A percentile compares a stretch with the other conserved stretches of the same genome.
phyloP scores from a whole-genome alignment of 2,329 filamentous ascomycete genomes.

The Claviceps cyperi region DNA sequence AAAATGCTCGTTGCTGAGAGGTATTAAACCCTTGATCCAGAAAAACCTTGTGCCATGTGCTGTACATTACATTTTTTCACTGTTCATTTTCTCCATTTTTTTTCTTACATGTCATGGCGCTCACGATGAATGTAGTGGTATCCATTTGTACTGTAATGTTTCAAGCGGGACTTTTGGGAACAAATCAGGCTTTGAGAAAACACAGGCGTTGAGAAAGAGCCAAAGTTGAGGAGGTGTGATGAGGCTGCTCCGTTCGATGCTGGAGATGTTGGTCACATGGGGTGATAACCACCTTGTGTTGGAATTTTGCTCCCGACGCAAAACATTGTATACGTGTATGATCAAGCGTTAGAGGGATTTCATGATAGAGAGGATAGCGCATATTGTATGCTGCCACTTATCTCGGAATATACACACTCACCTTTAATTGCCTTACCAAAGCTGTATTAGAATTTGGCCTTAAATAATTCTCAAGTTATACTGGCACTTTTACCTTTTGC shows the following conservation, averaged over 20 bases:
- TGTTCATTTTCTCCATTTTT: neutral
- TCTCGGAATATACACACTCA: neutral
- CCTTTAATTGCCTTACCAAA: too few relatives aligned
- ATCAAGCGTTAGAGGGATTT: constrained; percentile 8
- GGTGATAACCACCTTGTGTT: constrained; percentile 20
- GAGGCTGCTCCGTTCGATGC: constrained; percentile 5
- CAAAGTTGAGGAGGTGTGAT: neutral
- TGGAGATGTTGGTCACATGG: constrained; percentile 10
- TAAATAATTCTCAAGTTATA: too few relatives aligned
- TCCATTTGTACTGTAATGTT: constrained; percentile 7
- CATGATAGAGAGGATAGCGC: constrained; percentile 10
- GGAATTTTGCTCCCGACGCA: constrained; percentile 8
- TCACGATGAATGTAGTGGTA: constrained; percentile 6
- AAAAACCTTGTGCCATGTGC: neutral
- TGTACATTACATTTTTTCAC: constrained; percentile 2
- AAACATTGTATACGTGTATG: constrained; percentile 16
- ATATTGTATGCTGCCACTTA: constrained; percentile 4
- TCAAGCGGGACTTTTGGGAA: constrained; percentile 3
- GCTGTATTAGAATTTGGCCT: too few relatives aligned
- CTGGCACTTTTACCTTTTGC: too few relatives aligned
- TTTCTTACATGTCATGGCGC: neutral
- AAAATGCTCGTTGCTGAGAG: too few relatives aligned
- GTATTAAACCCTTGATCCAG: too few relatives aligned
- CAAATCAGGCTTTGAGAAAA: neutral
- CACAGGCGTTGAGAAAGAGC: neutral